Evolutionary conservation across 306 rosid species (phyloP).

Genomic region (Dalbergia cochinchinensis): DNA sequence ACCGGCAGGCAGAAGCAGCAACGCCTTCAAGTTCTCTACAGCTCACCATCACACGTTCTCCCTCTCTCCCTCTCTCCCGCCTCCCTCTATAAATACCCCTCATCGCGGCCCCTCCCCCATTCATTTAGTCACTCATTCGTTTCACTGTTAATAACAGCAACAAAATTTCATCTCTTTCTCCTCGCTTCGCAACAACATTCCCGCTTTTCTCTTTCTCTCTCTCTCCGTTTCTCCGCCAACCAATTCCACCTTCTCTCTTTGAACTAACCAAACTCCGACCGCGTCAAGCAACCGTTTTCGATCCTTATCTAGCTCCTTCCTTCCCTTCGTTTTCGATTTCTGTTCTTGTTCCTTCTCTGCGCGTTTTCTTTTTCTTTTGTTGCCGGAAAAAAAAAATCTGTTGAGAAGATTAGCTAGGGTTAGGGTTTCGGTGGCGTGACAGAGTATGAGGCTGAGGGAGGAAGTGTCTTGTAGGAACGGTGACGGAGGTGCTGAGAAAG

Average conservation of each 20-base stretch:
- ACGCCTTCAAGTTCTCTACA: background rate
- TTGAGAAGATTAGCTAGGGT: slow-evolving; percentile 26
- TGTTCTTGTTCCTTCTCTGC: background rate
- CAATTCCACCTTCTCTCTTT: background rate
- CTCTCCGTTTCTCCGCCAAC: background rate
- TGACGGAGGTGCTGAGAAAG: slow-evolving; percentile 36
- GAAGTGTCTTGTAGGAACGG: slow-evolving; percentile 53
- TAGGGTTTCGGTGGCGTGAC: slow-evolving; percentile 15
- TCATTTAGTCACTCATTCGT: background rate
- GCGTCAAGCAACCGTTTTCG: background rate
- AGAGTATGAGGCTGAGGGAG: slow-evolving; percentile 61
- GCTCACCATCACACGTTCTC: slow-evolving; percentile 42
- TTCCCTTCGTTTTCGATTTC: background rate
- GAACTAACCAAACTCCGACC: background rate
- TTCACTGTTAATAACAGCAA: too few species aligned
- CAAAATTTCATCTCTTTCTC: too few species aligned
- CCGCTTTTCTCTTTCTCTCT: background rate
- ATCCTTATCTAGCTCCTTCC: background rate
- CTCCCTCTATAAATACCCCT: slow-evolving; percentile 34
- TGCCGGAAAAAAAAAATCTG: background rate
- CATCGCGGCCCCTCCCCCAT: background rate
- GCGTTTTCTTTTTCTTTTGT: background rate
- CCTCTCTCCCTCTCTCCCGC: background rate
- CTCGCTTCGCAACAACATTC: too few species aligned
- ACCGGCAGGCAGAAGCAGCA: background rate